phyloP scores from a whole-genome alignment of 2,329 filamentous ascomycete genomes.

The Botrytis fabae region DNA sequence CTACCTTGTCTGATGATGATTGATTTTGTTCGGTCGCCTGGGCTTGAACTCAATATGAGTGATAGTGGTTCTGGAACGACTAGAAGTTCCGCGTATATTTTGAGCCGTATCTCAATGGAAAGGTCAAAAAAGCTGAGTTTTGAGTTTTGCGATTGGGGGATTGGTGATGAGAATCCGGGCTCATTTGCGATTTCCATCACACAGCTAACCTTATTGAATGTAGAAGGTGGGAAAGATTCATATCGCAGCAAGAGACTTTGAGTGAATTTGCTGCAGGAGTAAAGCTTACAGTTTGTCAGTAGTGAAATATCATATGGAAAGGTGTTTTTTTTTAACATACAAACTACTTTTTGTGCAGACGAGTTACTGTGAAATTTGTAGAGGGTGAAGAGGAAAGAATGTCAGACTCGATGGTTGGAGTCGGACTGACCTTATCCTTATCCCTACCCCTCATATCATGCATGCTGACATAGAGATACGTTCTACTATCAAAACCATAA shows the following conservation, averaged over 20 bases:
- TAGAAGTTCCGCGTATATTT: not conserved
- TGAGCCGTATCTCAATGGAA: not conserved
- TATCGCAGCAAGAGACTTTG: not conserved
- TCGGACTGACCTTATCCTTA: not conserved
- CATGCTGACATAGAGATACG: too few species aligned
- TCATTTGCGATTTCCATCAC: not conserved
- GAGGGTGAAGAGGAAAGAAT: not conserved
- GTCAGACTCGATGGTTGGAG: not conserved
- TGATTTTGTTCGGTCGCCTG: not conserved
- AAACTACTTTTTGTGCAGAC: not conserved
- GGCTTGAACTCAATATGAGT: not conserved
- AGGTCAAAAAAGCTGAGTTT: not conserved
- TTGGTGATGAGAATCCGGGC: not conserved
- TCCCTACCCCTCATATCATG: too few species aligned
- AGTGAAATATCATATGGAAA: not conserved
- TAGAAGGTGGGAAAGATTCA: not conserved
- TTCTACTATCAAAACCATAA: too few species aligned
- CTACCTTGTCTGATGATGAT: not conserved
- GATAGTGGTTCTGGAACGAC: not conserved
- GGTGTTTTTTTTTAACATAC: too few species aligned
- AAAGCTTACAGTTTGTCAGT: not conserved
- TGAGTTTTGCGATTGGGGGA: not conserved
- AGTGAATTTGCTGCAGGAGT: not conserved
- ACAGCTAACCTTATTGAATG: not conserved
- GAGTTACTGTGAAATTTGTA: not conserved